These are phyloP conservation scores for Nemania sp. DNA, from an alignment of 2,329 filamentous ascomycete species.

Conservation along the genomic window DNA sequence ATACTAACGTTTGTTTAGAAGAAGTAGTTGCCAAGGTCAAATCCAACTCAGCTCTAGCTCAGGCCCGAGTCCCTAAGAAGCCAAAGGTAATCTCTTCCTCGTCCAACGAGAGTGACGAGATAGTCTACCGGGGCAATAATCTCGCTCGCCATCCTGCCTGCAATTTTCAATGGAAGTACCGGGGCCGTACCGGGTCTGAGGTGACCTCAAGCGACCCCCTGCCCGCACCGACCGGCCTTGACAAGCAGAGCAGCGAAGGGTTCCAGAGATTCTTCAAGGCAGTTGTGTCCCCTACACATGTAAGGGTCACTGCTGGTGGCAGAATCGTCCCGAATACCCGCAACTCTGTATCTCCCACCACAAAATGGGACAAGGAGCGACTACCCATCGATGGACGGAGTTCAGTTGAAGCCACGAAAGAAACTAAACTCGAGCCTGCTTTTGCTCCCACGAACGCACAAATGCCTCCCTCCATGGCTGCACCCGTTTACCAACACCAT, in stretches of 20 bases:
- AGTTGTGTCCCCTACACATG: conserved; percentile 68
- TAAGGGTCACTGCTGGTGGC: conserved; percentile 69
- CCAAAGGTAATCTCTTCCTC: conserved; percentile 43
- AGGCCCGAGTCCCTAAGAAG: conserved; percentile 35
- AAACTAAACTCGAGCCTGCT: conserved; percentile 20
- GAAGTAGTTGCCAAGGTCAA: conserved; percentile 39
- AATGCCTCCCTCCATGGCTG: conserved; percentile 29
- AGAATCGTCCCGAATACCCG: conserved; percentile 69
- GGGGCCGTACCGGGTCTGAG: conserved; percentile 51
- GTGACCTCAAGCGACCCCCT: conserved; percentile 52
- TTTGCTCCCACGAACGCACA: conserved; percentile 21
- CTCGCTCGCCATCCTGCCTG: conserved; percentile 28
- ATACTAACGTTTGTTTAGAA: conserved; percentile 14
- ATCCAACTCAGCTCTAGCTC: conserved; percentile 26
- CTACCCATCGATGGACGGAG: conserved; percentile 32
- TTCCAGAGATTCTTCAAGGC: conserved; percentile 71
- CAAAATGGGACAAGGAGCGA: conserved; percentile 55
- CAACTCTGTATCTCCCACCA: conserved; percentile 55
- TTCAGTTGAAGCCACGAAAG: conserved; percentile 33
- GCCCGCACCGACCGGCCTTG: conserved; percentile 56
- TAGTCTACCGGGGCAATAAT: conserved; percentile 45
- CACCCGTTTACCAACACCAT: conserved; percentile 28
- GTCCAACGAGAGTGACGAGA: conserved; percentile 44
- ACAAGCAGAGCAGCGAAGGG: conserved; percentile 64
- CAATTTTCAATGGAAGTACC: conserved; percentile 48